A percentile compares a stretch with the other conserved stretches of the same genome.
These are phyloP conservation scores for Tuber magnatum DNA, from an alignment of 495 filamentous ascomycete species.

Conservation along the genomic window DNA sequence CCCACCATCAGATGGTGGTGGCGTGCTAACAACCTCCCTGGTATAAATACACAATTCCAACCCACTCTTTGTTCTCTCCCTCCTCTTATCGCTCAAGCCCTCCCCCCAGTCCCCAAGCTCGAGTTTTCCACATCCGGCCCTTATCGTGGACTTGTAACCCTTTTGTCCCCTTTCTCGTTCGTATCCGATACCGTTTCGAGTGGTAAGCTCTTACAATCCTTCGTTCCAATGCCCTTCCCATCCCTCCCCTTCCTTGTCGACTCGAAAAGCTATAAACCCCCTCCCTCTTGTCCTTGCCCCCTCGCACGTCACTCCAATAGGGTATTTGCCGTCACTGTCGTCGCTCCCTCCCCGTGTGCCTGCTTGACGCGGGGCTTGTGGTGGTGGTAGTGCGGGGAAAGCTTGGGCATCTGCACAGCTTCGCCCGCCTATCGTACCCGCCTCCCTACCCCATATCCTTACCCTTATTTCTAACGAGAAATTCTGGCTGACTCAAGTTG, in stretches of 20 bases:
- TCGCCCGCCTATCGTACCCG: not conserved
- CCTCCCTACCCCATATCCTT: not conserved
- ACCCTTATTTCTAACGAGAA: not conserved
- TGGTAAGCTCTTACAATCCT: not conserved
- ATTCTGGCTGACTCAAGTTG: not conserved
- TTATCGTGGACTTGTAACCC: not conserved
- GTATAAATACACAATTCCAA: conserved; percentile 3
- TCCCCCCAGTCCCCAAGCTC: not conserved
- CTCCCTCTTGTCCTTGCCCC: not conserved
- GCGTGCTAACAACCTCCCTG: not conserved
- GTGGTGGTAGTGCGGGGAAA: not conserved
- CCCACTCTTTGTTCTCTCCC: not conserved
- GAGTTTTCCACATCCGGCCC: not conserved
- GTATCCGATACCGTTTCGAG: not conserved
- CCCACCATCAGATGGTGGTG: conserved; percentile 3
- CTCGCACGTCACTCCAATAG: not conserved
- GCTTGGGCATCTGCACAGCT: not conserved
- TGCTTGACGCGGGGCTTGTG: not conserved
- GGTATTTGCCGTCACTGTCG: not conserved
- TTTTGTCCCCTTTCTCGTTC: not conserved
- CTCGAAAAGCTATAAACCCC: not conserved
- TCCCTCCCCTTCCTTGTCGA: not conserved
- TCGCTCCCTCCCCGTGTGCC: not conserved
- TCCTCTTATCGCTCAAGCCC: not conserved
- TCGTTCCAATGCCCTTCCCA: not conserved